Conservation (phyloP, 1,284 basidiomycete genomes). For the Moesziomyces parantarcticus region DNA sequence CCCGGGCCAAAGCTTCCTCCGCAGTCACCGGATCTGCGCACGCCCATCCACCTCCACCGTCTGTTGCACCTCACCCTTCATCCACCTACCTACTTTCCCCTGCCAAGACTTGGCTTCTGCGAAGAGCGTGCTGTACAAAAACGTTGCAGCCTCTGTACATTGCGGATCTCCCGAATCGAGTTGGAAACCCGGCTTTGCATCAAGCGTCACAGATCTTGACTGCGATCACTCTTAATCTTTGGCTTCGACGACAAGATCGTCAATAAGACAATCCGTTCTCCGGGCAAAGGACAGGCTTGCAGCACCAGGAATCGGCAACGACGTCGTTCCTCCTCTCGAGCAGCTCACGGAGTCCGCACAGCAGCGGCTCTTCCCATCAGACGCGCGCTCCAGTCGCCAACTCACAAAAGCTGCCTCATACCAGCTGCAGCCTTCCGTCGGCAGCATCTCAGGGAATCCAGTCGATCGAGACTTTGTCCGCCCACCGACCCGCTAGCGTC, state of each 20-base stretch:
- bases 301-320: constrained; percentile 6
- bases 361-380: constrained; percentile 6
- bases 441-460: constrained; percentile 14
- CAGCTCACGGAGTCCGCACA: constrained; percentile 12
- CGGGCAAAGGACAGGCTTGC: background rate
- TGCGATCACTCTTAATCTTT: background rate
- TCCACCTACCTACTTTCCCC: background rate
- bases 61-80: constrained; percentile 1
- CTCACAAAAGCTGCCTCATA: constrained; percentile 12
- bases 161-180: background rate
- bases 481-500: background rate
- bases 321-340: constrained; percentile 24
- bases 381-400: constrained; percentile 2
- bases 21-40: constrained; percentile 13
- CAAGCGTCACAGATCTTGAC: background rate
- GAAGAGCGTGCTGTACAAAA: background rate
- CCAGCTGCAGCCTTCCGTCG: constrained; percentile 29
- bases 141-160: background rate
- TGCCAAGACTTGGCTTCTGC: background rate
- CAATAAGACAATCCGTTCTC: background rate
- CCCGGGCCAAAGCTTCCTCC: constrained; percentile 17
- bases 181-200: no score
- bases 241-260: background rate
- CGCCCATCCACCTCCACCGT: constrained; percentile 4
- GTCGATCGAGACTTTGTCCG: background rate